Base-by-base conservation (phyloP, 108 stramenopile genomes). In the Asterionellopsis glacialis region DNA sequence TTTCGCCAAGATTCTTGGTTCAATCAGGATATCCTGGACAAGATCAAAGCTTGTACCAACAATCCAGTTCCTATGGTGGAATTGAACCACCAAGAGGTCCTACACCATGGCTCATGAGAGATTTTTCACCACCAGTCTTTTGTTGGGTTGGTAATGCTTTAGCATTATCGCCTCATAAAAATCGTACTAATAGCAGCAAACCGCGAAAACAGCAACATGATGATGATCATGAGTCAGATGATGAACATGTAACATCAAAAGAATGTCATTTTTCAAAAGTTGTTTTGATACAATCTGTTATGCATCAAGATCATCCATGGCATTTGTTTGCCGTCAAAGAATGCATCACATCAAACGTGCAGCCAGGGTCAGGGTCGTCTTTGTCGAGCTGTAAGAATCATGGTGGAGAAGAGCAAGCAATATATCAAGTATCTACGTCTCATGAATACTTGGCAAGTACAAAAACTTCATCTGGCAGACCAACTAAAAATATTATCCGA, bases 51-150 rank as follows among this genome's bases (percentile, higher is more conserved):
- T 80, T 77, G 10, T 83, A 60, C 61, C 83, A 84, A 61, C 69
- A 69, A 16, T 74, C 79, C 25, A 69, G 75, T 28, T 65, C 65
- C 38, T 88, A 81, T 64, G 87, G 87, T 41, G 87, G 87, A 25
- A 39, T 58, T 5, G 83, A 84, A 63, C 83, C 87, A 16, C 87
- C 87, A 12, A 70, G 78, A 27, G 87, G 87, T 11, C 83, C 83
- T 44, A 78, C 83, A 14, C 76, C 81, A 15, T 88, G 83, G 81
- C 51, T 88, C 43, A 50, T 88, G 50, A 67, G 87, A 52, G 87
- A 88, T 65, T 84, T 88, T 68, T 59, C 73, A 25, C 87, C 87
- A 15, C 87, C 87, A 7, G 75, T 84, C 12, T 88, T 75, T 61
- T 70, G 69, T 40, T 88, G 83, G 83, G 70, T 88, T 23, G 83